Evolutionary conservation across 306 rosid genomes (phyloP).

Genomic region (Acacia confusa): DNA sequence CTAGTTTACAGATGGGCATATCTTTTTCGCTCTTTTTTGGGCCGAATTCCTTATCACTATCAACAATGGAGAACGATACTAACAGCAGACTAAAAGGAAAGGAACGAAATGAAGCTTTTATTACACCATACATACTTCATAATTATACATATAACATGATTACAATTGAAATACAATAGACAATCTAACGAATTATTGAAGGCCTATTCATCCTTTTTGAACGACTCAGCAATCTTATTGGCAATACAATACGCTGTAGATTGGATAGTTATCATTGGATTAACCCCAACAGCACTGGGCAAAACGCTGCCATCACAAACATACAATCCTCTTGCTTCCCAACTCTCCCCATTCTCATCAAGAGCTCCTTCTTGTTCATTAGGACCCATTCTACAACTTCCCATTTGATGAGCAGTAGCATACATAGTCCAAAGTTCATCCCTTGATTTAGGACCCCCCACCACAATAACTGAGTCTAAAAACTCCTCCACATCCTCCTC

Average conservation of each 20-base stretch:
- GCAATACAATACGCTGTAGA: constrained; percentile 86
- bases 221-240: constrained; percentile 62
- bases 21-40: not conserved
- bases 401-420: constrained; percentile 37
- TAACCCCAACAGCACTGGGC: constrained; percentile 84
- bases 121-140: not conserved
- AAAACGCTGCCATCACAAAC: constrained; percentile 90
- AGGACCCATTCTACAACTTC: constrained; percentile 34
- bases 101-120: not conserved
- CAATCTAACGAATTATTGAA: not conserved
- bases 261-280: constrained; percentile 93
- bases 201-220: constrained; percentile 26
- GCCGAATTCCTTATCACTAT: not conserved
- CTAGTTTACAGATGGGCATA: not conserved
- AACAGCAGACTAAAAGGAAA: too few relatives aligned
- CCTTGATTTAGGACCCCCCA: constrained; percentile 65
- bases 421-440: constrained; percentile 58
- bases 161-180: not conserved
- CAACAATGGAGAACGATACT: not conserved
- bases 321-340: constrained; percentile 87
- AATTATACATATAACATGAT: not conserved
- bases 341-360: constrained; percentile 80
- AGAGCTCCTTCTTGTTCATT: constrained; percentile 70
- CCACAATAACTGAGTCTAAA: constrained; percentile 53
- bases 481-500: constrained; percentile 73